These are phyloP conservation scores for Sarocladium strictum DNA, from an alignment of 2,329 filamentous ascomycete species.

Conservation along the genomic window DNA sequence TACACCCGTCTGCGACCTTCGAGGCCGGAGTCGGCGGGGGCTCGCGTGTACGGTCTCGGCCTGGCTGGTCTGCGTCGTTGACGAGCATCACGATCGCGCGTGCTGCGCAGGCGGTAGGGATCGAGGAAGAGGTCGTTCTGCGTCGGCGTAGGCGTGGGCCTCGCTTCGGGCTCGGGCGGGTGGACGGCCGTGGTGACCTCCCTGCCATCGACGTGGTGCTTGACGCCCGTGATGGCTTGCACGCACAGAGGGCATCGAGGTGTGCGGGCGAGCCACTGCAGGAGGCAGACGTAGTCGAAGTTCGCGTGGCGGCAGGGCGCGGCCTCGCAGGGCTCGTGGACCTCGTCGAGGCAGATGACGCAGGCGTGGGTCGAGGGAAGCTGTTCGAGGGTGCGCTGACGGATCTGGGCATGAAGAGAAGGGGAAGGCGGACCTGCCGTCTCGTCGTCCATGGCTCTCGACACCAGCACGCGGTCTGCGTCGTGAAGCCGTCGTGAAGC, in stretches of 20 bases:
- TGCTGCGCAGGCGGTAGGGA: neutral
- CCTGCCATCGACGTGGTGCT: conserved; percentile 37
- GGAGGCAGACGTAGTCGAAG: conserved; percentile 81
- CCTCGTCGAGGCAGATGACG: conserved; percentile 77
- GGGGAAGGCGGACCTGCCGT: neutral
- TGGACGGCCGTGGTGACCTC: neutral
- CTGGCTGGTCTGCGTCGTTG: neutral
- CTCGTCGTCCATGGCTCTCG: neutral
- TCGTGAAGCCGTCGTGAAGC: neutral
- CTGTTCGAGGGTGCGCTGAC: conserved; percentile 6
- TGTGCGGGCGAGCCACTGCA: conserved; percentile 72
- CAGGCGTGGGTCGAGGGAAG: conserved; percentile 24
- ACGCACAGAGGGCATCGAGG: conserved; percentile 77
- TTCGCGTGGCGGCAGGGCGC: conserved; percentile 72
- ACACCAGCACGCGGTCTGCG: too few species aligned
- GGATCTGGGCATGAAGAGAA: neutral
- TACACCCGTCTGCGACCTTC: conserved; percentile 66
- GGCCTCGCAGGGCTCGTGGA: conserved; percentile 67
- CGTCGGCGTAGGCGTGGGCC: neutral
- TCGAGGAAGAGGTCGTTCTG: conserved; percentile 6
- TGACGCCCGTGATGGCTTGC: conserved; percentile 47
- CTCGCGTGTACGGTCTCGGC: neutral
- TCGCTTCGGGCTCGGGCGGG: neutral
- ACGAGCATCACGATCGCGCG: neutral
- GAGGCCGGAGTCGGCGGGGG: conserved; percentile 13